Conservation (phyloP, 345 rosid species). For the Camelina hispida region DNA sequence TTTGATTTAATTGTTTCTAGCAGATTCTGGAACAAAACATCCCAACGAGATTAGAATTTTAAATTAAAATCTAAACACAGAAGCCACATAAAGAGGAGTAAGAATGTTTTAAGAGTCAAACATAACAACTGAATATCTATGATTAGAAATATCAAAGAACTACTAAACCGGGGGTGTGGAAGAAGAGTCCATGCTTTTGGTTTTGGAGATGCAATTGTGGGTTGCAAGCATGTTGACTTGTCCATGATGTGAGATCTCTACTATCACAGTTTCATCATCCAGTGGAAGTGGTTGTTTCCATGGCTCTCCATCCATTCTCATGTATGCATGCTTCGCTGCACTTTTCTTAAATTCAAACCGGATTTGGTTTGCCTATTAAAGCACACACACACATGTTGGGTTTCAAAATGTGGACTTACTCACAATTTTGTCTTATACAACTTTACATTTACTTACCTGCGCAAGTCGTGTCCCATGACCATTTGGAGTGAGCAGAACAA, state of each 20-base stretch:
- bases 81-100: too few species aligned
- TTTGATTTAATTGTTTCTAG: not conserved
- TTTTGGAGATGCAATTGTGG: constrained; percentile 60
- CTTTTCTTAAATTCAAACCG: constrained; percentile 80
- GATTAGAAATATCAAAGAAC: too few species aligned
- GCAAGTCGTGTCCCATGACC: constrained; percentile 96
- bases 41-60: not conserved
- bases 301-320: constrained; percentile 94
- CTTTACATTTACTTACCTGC: constrained; percentile 53
- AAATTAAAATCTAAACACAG: not conserved
- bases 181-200: constrained; percentile 53
- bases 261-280: constrained; percentile 68
- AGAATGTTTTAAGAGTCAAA: too few species aligned
- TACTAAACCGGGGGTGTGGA: constrained; percentile 31
- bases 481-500: constrained; percentile 74
- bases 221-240: constrained; percentile 89
- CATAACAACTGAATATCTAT: too few species aligned
- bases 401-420: constrained; percentile 5
- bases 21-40: not conserved
- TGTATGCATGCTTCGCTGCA: constrained; percentile 68
- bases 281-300: constrained; percentile 87
- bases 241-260: constrained; percentile 85
- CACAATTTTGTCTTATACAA: not conserved
- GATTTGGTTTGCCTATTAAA: constrained; percentile 64
- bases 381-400: not conserved